Base-by-base conservation (phyloP, 148 eudicot genomes). In the Fagopyrum tataricum region DNA sequence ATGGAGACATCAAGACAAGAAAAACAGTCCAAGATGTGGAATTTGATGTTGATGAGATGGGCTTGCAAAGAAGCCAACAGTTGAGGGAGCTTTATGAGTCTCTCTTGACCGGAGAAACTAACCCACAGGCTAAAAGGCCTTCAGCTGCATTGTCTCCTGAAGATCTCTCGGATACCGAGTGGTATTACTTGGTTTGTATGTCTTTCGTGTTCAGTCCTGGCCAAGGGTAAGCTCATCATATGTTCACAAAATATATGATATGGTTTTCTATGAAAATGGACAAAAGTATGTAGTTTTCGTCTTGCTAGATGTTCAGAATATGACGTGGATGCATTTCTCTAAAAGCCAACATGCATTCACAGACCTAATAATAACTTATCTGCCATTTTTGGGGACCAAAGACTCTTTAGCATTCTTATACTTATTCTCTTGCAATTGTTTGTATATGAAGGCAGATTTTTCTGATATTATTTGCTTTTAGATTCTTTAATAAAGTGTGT, bases 171-270 rank as follows among this genome's bases (percentile, higher is more conserved):
- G 83, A 88, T 76, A 72, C 87, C 4, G 91, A 90, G 84, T 90
- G 92, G 92, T 88, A 83, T 49, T 88, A 83, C 88, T 81, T 90
- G 86, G 87, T 88, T 71, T 88, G 92, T 83, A 88, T 90, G 92
- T 86, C 92, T 0, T 88, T 84, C 70, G 61, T 80, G 1, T 88
- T 84, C 84, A 76, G 68, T 58, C 69, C 56, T n/a, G 87, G 84
- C 75, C 84, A 90, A 83, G 87, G 90, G 92, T 90, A 83, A 79
- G 61, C 41, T 37, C 69, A 4, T 64, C 18, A 0, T 55, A 14
- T 62, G 68, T 37, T 62, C 26, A 26, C 68, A 2, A 31, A 43
- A 64, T 64, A 39, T 13, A 2, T 64, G 69, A 64, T 64, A 39
- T 13, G 31, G 43, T 64, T 26, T 26, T 26, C 31, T 26, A 26